Base-by-base conservation (phyloP, 306 rosid species). In the Dalbergia oliveri region DNA sequence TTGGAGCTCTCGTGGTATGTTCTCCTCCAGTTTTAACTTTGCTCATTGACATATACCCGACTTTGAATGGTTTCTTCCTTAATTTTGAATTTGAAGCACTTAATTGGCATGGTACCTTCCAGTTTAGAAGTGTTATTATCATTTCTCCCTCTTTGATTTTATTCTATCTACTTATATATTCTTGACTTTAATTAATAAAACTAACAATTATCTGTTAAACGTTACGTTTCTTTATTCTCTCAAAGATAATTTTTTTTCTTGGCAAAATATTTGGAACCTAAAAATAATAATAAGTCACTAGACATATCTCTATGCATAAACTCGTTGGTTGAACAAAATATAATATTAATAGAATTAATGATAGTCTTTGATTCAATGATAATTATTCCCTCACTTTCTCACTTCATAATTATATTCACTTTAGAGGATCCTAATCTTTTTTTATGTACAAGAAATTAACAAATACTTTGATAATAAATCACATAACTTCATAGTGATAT, bases 1-100 rank as follows among this genome's bases (percentile, higher is more conserved):
- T 82, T 62, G 78, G 35, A 8, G 51, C 86, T 12, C 77, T 78
- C 11, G 3, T 78, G 69, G 82, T 78, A 78, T 18, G 58, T 34
- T 13, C 12, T 58, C n/a, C n/a, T n/a, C n/a, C 39, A 6, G 6
- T 12, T 34, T 6, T n/a, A 18, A 5, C 16, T 23, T 64, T 34
- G 68, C 11, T 49, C 23, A 43, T 3, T 19, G 13, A 39, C 41
- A 37, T 13, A 18, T 4, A 43, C 10, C 6, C 3, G 4, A 13
- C 6, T 5, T 50, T 14, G 13, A 1, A 19, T 0, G 3, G 2
- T 44, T 44, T 18, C 18, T 47, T 12, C 35, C 53, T 9, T 35
- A 41, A 43, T 10, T 57, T 72, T 9, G 16, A 50, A 72, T 16
- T 39, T 66, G 71, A 72, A 16, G 60, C 6, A 50, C 15, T 18